Evolutionary conservation across 1,139 yeast species (phyloP).

Genomic region (Petasospora fabianii): DNA sequence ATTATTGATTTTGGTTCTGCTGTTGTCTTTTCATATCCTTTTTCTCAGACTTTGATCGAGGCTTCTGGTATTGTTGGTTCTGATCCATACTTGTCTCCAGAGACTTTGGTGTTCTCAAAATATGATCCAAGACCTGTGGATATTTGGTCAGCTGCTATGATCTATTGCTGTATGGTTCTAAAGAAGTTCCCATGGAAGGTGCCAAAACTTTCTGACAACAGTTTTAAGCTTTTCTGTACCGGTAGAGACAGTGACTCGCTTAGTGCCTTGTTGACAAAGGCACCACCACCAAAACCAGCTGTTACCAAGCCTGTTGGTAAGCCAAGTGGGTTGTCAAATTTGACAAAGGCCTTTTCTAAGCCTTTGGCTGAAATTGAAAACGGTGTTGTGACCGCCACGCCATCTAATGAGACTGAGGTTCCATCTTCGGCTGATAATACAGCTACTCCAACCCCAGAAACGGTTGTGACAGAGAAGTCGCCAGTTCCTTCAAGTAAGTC

Average conservation of each 20-base stretch:
- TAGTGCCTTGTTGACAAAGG: conserved; percentile 35
- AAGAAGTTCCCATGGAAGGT: conserved; percentile 97
- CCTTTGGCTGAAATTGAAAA: conserved; percentile 28
- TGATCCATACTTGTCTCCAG: conserved; percentile 94
- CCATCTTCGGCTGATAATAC: neutral
- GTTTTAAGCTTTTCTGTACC: conserved; percentile 57
- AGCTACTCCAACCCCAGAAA: conserved; percentile 3
- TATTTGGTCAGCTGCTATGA: conserved; percentile 92
- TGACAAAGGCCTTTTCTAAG: conserved; percentile 32
- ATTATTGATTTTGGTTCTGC: conserved; percentile 94
- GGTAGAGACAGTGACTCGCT: conserved; percentile 41
- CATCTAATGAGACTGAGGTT: conserved; percentile 1
- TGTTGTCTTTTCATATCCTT: conserved; percentile 89
- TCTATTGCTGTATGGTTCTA: conserved; percentile 91
- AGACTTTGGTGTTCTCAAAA: conserved; percentile 74
- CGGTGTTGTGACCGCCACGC: neutral
- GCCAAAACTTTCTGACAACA: conserved; percentile 81
- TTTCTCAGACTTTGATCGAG: conserved; percentile 72
- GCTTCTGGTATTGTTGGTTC: conserved; percentile 92
- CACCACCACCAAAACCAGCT: conserved; percentile 35
- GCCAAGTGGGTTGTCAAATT: conserved; percentile 24
- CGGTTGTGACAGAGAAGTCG: conserved; percentile 1
- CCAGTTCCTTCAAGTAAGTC: conserved; percentile 18
- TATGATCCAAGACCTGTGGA: conserved; percentile 94
- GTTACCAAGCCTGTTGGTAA: conserved; percentile 19